A percentile compares a stretch with the other conserved stretches of the same genome.
These are phyloP conservation scores for Ettlia oleoabundans DNA, from an alignment of 139 green algal species.

Conservation along the genomic window DNA sequence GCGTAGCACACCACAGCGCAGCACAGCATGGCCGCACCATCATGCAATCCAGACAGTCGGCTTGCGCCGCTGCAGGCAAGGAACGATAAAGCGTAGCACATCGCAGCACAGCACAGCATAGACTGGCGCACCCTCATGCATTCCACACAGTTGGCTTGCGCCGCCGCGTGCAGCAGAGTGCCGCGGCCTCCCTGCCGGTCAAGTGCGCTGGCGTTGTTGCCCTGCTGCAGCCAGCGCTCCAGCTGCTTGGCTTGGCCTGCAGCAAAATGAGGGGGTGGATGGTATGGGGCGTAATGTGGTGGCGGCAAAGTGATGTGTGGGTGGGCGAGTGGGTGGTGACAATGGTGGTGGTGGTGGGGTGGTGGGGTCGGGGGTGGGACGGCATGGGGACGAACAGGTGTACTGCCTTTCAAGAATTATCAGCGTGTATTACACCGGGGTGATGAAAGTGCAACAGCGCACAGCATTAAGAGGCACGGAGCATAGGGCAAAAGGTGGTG, in stretches of 20 bases:
- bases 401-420: too few relatives aligned
- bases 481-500: too few relatives aligned
- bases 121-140: conserved; percentile 12
- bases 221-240: conserved; percentile 2
- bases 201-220: conserved; percentile 3
- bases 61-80: too few relatives aligned
- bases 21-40: not conserved
- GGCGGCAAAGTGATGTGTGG: not conserved
- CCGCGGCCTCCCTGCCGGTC: conserved; percentile 20
- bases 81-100: not conserved
- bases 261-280: not conserved
- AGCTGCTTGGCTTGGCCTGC: conserved; percentile 25
- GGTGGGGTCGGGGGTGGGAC: too few relatives aligned
- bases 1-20: not conserved
- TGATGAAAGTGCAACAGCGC: too few relatives aligned
- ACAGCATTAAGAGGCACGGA: too few relatives aligned
- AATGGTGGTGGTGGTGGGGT: too few relatives aligned
- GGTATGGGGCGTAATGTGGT: not conserved
- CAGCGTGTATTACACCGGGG: too few relatives aligned
- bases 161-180: conserved; percentile 18
- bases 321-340: too few relatives aligned
- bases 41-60: too few relatives aligned
- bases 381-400: too few relatives aligned
- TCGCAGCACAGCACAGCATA: not conserved
- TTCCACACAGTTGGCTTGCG: not conserved